These are phyloP conservation scores for Pseudocercospora musae DNA, from an alignment of 2,329 filamentous ascomycete species.

Conservation along the genomic window DNA sequence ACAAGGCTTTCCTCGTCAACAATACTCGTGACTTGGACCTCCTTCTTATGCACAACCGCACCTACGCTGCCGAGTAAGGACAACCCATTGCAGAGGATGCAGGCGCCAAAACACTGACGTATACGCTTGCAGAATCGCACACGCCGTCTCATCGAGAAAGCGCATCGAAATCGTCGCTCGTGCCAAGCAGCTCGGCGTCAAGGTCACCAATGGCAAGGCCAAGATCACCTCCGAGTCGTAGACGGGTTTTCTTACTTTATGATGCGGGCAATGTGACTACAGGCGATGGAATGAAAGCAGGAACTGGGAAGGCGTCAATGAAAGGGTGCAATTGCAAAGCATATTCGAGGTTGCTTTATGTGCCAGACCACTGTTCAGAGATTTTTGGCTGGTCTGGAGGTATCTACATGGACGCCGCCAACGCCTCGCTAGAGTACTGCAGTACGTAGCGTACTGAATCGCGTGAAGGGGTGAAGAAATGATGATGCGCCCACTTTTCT, in stretches of 20 bases:
- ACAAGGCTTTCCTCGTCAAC: slow-evolving; percentile 99
- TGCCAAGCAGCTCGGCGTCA: slow-evolving; percentile 97
- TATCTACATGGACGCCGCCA: slow-evolving; percentile 27
- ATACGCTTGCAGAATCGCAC: slow-evolving; percentile 70
- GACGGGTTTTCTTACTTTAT: slow-evolving; percentile 10
- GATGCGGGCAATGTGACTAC: slow-evolving; percentile 17
- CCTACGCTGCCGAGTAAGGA: slow-evolving; percentile 95
- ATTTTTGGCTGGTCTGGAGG: neutral
- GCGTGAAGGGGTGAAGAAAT: slow-evolving; percentile 22
- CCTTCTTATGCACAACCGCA: slow-evolving; percentile 99
- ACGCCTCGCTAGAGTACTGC: slow-evolving; percentile 32
- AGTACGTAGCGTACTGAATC: slow-evolving; percentile 24
- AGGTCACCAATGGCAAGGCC: slow-evolving; percentile 99
- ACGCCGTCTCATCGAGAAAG: slow-evolving; percentile 98
- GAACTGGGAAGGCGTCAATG: slow-evolving; percentile 16
- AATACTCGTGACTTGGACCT: slow-evolving; percentile 95
- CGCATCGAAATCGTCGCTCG: slow-evolving; percentile 95
- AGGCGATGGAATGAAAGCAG: slow-evolving; percentile 16
- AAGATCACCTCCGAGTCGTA: slow-evolving; percentile 93
- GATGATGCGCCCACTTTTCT: slow-evolving; percentile 1
- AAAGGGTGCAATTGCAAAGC: slow-evolving; percentile 5
- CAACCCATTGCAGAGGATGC: slow-evolving; percentile 15
- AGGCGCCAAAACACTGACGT: slow-evolving; percentile 36
- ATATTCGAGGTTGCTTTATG: slow-evolving; percentile 8
- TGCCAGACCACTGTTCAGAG: slow-evolving; percentile 7